Base-by-base conservation (phyloP, 192 early-diverging fungal species). In the Umbelopsis ramanniana region DNA sequence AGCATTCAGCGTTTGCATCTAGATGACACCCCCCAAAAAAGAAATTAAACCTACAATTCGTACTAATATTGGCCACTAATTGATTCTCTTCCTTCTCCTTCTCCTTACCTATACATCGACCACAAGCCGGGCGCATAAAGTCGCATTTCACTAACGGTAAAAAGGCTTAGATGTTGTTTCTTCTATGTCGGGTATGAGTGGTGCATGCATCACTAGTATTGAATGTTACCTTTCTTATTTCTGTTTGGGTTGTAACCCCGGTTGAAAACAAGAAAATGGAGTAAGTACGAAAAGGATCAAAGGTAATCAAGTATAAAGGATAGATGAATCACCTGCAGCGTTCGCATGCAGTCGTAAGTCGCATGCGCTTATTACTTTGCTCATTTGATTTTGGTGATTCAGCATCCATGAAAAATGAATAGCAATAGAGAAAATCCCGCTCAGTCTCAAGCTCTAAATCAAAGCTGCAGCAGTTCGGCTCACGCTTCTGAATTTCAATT, bases 371-470 rank as follows among this genome's bases (percentile, higher is more conserved):
- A 33, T 14, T 37, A 17, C 17, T 63, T 37, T 22, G 26, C 15
- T 63, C 57, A 29, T 63, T 63, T 63, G 57, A 29, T 37, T 63
- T 63, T 14, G 57, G 57, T 37, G 57, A 63, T 37, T 63, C 57
- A 11, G 57, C 57, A 63, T 37, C 33, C 57, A 63, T 63, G 57
- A 63, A 63, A n/a, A 33, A 37, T 29, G 33, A 63, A 63, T 6
- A 21, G 57, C 12, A 11, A 29, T 2, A 22, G 57, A 26, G 7
- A 63, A 37, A 29, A 43, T 43, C 40, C 40, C 40, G 29, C 15
- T 12, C 57, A 19, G 29, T 3, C 14, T 37, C 17, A 2, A 26
- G 57, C 26, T 37, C 33, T 4, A 29, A 63, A 63, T 29, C 15
- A 17, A 29, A n/a, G 6, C 17, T 17, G 15, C 17, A 37, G 35